Base-by-base conservation (phyloP, 2,329 filamentous ascomycete genomes). In the Beauveria australis region DNA sequence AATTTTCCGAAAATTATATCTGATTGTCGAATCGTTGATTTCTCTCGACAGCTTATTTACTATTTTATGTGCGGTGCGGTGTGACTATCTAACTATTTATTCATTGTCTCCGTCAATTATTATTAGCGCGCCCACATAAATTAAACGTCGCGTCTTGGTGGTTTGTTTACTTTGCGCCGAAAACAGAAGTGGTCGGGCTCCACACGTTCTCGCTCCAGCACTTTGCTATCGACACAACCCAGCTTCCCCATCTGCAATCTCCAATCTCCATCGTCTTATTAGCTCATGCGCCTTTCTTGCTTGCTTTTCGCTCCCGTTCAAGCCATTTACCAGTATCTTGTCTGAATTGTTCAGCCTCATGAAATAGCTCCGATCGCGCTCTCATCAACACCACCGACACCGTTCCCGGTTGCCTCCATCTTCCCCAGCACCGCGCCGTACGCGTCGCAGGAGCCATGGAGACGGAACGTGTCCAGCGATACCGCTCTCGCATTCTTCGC, bases 401-500 rank as follows among this genome's bases (percentile, higher is more conserved):
- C 41, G 24, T 19, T 33, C n/a, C 43, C 28, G 46, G 41, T 41
- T 22, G 28, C 43, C 24, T 40, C 49, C 26, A 51, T 10, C 16
- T 24, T 28, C 30, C 26, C 22, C 53, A 47, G 53, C 60, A 61
- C 61, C 65, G 68, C 65, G 58, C 43, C 43, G 63, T 64, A 46
- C 56, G 66, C 68, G 66, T 67, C 56, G 44, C 59, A 57, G 48
- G 63, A 70, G 67, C 69, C 64, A 78, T 78, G 76, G 76, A 78
- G 67, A 66, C 70, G 67, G 75, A 78, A 10, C 65, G 68, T 69
- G 68, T 70, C 60, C 73, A 64, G 66, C 73, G 75, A 66, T 78
- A 77, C 72, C 76, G 75, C 67, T 78, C 76, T 67, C 76, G 76
- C 66, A 77, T 78, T 63, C 73, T 78, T 66, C 76, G 79, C 70